Evolutionary conservation across 805 yeast genomes (phyloP).

Genomic region (Dipodascus geniculatus): DNA sequence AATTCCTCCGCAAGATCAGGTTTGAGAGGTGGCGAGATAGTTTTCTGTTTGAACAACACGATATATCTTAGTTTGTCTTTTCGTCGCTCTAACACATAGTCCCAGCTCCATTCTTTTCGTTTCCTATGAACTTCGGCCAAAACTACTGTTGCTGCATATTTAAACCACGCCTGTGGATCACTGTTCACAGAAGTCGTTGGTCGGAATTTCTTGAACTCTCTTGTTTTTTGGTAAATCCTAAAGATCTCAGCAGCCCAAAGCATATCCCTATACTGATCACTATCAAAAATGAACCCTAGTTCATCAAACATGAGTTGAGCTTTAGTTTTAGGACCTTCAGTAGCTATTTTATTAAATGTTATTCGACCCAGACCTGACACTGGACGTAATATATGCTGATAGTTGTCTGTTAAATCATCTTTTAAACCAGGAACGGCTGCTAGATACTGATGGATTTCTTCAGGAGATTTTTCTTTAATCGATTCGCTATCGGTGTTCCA

Average conservation of each 20-base stretch:
- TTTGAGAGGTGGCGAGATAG: conserved; percentile 11
- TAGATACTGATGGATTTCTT: conserved; percentile 27
- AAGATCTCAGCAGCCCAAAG: conserved; percentile 72
- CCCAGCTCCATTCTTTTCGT: conserved; percentile 85
- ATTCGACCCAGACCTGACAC: conserved; percentile 82
- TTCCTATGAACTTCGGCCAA: conserved; percentile 70
- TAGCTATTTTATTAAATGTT: conserved; percentile 51
- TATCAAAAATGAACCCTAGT: conserved; percentile 75
- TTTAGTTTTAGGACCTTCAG: conserved; percentile 44
- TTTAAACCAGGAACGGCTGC: conserved; percentile 12
- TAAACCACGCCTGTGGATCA: conserved; percentile 71
- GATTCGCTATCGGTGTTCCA: conserved; percentile 64
- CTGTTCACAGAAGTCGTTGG: conserved; percentile 45
- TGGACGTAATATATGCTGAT: conserved; percentile 54
- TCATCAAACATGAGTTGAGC: conserved; percentile 77
- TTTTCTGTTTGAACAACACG: conserved; percentile 43
- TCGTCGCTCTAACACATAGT: conserved; percentile 53
- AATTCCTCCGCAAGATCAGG: conserved; percentile 30
- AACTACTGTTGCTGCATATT: conserved; percentile 68
- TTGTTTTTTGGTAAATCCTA: conserved; percentile 66
- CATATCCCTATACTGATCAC: conserved; percentile 72
- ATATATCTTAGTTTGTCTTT: conserved; percentile 63
- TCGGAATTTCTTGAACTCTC: conserved; percentile 57
- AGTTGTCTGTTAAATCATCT: background rate
- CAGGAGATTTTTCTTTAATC: conserved; percentile 33